These are phyloP conservation scores for Epichloe hybrida DNA, from an alignment of 2,329 filamentous ascomycete genomes.

Conservation along the genomic window DNA sequence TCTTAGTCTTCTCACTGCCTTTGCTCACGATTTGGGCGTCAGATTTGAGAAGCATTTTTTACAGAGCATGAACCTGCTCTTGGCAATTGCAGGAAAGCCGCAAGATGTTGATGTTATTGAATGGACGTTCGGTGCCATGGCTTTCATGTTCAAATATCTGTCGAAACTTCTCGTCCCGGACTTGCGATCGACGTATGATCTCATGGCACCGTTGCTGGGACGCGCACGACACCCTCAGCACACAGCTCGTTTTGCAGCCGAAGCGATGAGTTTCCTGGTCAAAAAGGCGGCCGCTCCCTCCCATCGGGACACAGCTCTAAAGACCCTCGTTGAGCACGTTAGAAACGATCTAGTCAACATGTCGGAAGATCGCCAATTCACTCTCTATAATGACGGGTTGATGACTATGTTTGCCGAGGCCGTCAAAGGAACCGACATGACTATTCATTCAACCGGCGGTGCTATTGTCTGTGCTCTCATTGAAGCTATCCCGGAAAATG, in stretches of 20 bases:
- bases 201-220: constrained; percentile 74
- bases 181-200: constrained; percentile 67
- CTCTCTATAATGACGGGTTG: constrained; percentile 69
- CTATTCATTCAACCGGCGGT: constrained; percentile 45
- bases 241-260: constrained; percentile 83
- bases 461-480: constrained; percentile 40
- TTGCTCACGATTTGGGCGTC: constrained; percentile 83
- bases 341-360: constrained; percentile 50
- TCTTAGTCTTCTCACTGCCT: constrained; percentile 75
- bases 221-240: constrained; percentile 71
- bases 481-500: constrained; percentile 35
- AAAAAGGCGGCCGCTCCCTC: constrained; percentile 74
- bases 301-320: constrained; percentile 59
- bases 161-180: constrained; percentile 78
- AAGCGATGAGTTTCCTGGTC: constrained; percentile 86
- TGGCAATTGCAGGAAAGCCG: constrained; percentile 63
- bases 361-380: constrained; percentile 41
- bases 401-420: constrained; percentile 90
- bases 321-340: constrained; percentile 57
- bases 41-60: constrained; percentile 84
- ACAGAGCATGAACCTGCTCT: constrained; percentile 59
- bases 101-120: constrained; percentile 83
- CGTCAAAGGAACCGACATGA: constrained; percentile 47
- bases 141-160: constrained; percentile 95
- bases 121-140: constrained; percentile 89